Conservation (phyloP, 1,284 basidiomycete genomes). For the Cerioporus squamosus region DNA sequence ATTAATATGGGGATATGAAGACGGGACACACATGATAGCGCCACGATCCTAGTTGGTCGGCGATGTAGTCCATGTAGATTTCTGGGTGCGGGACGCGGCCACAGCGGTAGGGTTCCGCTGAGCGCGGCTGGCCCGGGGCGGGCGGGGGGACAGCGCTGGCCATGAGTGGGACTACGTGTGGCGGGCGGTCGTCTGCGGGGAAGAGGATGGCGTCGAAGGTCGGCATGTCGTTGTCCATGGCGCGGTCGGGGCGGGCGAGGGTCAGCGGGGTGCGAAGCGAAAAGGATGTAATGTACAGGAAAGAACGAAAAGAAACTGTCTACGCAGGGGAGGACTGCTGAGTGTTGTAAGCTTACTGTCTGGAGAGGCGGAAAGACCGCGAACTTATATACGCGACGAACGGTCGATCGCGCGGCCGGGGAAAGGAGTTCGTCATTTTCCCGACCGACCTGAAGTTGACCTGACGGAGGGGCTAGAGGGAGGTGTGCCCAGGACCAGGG, state of each 20-base stretch:
- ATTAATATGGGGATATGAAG: conserved; percentile 16
- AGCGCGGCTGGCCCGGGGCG: conserved; percentile 17
- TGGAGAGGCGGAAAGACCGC: conserved; percentile 12
- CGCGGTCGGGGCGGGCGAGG: background rate
- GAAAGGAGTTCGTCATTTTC: background rate
- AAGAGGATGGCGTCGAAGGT: conserved; percentile 58
- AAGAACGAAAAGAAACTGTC: conserved; percentile 11
- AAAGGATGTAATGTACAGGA: conserved; percentile 23
- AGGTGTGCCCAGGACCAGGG: conserved; percentile 3
- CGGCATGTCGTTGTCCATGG: conserved; percentile 59
- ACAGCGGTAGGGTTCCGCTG: conserved; percentile 36
- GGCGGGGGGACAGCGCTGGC: conserved; percentile 63
- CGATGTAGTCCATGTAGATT: conserved; percentile 83
- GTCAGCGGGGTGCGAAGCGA: conserved; percentile 6
- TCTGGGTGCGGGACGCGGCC: conserved; percentile 78
- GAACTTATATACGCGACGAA: conserved; percentile 23
- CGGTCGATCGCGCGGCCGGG: conserved; percentile 13
- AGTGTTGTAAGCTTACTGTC: conserved; percentile 18
- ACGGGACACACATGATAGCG: conserved; percentile 60
- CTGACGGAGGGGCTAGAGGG: background rate
- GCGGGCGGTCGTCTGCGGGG: conserved; percentile 54
- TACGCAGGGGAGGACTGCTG: conserved; percentile 14
- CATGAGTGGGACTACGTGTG: conserved; percentile 71
- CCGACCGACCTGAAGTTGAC: background rate
- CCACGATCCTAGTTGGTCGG: conserved; percentile 72